Evolutionary conservation across 768 basidiomycete genomes (phyloP), one percentile per base, ranked within the genome.

Genomic region (Podaxis sp.): DNA sequence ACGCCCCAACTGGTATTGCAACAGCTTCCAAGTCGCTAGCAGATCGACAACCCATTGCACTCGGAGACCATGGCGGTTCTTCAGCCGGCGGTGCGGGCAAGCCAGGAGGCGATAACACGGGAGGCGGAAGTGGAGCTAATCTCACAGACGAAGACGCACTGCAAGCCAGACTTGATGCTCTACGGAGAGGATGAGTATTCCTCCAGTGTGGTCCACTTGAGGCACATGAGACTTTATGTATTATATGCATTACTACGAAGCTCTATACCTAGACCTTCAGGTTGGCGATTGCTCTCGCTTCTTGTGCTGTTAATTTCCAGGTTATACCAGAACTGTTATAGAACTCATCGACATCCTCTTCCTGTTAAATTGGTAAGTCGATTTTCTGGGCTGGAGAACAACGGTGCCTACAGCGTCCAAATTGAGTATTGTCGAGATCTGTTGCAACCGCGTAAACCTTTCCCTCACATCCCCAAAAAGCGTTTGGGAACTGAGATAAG

Each of bases 341-440:
- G 73, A 98, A 97, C 59, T 96, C 93, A 66, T 96, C 92, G 4
- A 95, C 88, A 68, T 95, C 93, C 74, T 97, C 96, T 67, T 96
- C 95, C 95, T 95, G 68, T 40, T 52, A 69, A 39, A 66, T 61
- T 26, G 39, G 40, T 49, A 11, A 64, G 52, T 6, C 26, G 12
- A 40, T 51, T 52, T 15, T 24, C 33, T 24, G 54, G n/a, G 17
- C 54, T 58, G 22, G n/a, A 51, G 46, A 26, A 55, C 64, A 54
- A 11, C 8, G 7, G 19, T 15, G 77, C 87, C 62, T 69, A 91
- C 93, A 59, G 75, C 80, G 70, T 97, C 95, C 46, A 98, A 79
- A 73, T 97, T 99, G 42, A 99, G 76, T 36, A 99, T 75, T 3
- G 91, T 97, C 13, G 93, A 90, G 64, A 99, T 91, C 73, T 99